These are phyloP conservation scores for Colletotrichum truncatum DNA, from an alignment of 2,329 filamentous ascomycete species.

Conservation along the genomic window DNA sequence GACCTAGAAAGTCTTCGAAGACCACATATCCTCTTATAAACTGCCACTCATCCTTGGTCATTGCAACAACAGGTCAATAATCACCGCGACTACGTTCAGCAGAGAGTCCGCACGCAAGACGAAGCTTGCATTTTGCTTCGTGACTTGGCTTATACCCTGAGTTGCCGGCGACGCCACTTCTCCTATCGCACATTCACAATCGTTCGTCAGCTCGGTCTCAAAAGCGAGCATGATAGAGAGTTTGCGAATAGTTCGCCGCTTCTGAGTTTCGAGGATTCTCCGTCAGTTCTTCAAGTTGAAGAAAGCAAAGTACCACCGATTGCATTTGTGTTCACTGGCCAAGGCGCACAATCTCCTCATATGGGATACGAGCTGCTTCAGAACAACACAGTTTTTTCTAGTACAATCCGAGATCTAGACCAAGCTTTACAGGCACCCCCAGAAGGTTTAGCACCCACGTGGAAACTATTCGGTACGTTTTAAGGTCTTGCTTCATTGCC, in stretches of 20 bases:
- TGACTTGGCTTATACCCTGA: slow-evolving; percentile 31
- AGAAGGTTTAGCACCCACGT: background rate
- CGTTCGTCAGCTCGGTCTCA: background rate
- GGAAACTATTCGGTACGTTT: background rate
- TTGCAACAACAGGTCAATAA: background rate
- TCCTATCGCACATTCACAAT: slow-evolving; percentile 26
- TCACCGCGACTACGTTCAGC: background rate
- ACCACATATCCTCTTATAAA: no score
- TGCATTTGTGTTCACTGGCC: slow-evolving; percentile 49
- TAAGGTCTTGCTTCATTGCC: no score
- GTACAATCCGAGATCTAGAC: slow-evolving; percentile 19
- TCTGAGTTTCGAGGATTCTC: slow-evolving; percentile 13
- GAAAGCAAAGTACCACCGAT: slow-evolving; percentile 37
- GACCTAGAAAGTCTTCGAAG: no score
- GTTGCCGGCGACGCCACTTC: slow-evolving; percentile 26
- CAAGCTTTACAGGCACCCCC: background rate
- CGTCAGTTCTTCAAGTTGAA: slow-evolving; percentile 30
- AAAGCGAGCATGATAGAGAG: background rate
- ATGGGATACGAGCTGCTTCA: slow-evolving; percentile 47
- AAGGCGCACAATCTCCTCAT: slow-evolving; percentile 52
- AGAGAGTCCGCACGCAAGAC: background rate
- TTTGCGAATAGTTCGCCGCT: no score
- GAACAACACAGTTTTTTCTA: background rate
- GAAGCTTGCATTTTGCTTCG: slow-evolving; percentile 21
- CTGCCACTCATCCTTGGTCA: background rate